Evolutionary conservation across 768 basidiomycete genomes (phyloP), one percentile per base, ranked within the genome.

Genomic region (Pleurotus sapidus): DNA sequence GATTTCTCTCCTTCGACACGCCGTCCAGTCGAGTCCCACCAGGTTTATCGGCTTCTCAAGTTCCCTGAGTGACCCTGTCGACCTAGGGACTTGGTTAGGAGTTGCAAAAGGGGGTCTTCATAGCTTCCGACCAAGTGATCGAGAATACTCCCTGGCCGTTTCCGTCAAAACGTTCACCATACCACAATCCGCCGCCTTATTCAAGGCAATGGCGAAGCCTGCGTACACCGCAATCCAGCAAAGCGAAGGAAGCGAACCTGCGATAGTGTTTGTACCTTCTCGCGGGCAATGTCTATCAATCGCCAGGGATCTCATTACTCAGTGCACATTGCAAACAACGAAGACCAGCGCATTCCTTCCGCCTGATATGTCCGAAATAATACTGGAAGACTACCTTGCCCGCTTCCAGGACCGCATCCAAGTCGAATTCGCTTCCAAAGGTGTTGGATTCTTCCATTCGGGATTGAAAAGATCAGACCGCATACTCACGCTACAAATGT

Each of bases 191-290:
- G 81, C 89, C 0, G 86, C 92, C 0, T 77, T 98, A 17, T 87
- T 94, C 72, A 95, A 95, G 65, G 83, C 87, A 2, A 97, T 98
- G 88, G 84, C 90, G 47, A 95, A 93, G 67, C 94, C 96, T 3
- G 86, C 88, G 1, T 91, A 95, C 70, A 72, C 84, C 8, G 86
- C 86, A n/a, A 84, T 97, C 58, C 80, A 73, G 57, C 66, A 72
- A 12, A 74, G 74, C 2, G 67, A 74, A 1, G 64, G 68, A 11
- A 75, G 72, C 5, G 80, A 81, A 56, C 75, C 80, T 2, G 82
- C 87, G 0, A 81, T 98, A 59, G 78, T 96, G 9, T 97, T 98
- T 70, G 92, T 97, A 1, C 91, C 97, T 3, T 94, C 95, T 43
- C 84, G 87, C 5, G 73, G 73, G 6, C 91, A 95, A 63, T 95